Evolutionary conservation across 2,329 filamentous ascomycete species (phyloP).

Genomic region (Periconia sp.): DNA sequence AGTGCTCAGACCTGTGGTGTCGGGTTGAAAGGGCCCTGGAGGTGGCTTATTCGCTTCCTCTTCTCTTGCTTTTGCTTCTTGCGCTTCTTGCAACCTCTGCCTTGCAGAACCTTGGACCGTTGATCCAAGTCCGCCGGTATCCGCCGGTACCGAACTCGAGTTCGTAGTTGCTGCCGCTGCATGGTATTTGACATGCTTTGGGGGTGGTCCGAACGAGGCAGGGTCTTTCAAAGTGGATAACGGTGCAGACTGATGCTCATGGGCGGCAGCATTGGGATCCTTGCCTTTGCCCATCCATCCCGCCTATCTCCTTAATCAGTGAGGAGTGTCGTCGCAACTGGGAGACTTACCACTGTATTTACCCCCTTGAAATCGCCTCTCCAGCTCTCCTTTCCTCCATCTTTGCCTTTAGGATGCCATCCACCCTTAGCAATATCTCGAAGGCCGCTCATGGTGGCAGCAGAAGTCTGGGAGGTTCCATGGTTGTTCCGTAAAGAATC

Average conservation of each 20-base stretch:
- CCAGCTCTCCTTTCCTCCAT: conserved; percentile 40
- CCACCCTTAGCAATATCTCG: conserved; percentile 54
- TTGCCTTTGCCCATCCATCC: conserved; percentile 65
- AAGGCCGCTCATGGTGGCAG: conserved; percentile 39
- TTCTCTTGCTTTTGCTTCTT: conserved; percentile 43
- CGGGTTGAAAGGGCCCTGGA: conserved; percentile 69
- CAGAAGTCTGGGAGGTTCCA: conserved; percentile 3
- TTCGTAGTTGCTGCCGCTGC: conserved; percentile 51
- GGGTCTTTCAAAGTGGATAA: conserved; percentile 77
- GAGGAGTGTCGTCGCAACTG: conserved; percentile 1
- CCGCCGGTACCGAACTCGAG: conserved; percentile 39
- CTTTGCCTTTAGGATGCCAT: conserved; percentile 54
- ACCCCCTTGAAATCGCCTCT: conserved; percentile 60
- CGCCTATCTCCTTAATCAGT: conserved; percentile 49
- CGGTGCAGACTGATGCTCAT: conserved; percentile 65
- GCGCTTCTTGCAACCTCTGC: conserved; percentile 44
- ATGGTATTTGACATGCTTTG: conserved; percentile 65
- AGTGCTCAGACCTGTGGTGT: conserved; percentile 75
- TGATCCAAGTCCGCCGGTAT: conserved; percentile 43
- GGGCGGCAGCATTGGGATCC: conserved; percentile 45
- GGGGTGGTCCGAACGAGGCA: conserved; percentile 78
- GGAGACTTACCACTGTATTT: conserved; percentile 56
- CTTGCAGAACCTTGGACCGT: conserved; percentile 46
- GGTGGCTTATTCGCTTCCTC: conserved; percentile 47
- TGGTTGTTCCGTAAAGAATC: conserved; percentile 8